phyloP scores from a whole-genome alignment of 2,329 filamentous ascomycete species.

The Ophiostoma ips region DNA sequence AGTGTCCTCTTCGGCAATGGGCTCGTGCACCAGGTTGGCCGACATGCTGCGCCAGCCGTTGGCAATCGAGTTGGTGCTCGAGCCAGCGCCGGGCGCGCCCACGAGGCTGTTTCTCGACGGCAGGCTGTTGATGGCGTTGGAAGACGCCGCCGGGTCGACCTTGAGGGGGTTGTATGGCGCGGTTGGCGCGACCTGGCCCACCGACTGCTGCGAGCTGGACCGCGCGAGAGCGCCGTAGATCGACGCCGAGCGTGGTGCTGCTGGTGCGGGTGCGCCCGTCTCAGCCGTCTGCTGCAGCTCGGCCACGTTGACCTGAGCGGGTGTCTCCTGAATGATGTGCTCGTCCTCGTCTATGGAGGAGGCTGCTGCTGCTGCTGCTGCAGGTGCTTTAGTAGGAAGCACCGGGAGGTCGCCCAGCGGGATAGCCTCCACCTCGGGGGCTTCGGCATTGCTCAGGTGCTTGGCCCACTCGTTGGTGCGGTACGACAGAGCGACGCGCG shows the following conservation, averaged over 20 bases:
- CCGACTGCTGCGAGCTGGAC: conserved; percentile 14
- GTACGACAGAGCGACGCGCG: conserved; percentile 66
- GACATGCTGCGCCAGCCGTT: conserved; percentile 16
- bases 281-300: conserved; percentile 51
- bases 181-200: not conserved
- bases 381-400: not conserved
- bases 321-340: conserved; percentile 27
- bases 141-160: no score
- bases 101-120: conserved; percentile 5
- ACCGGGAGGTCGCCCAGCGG: conserved; percentile 27
- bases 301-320: conserved; percentile 48
- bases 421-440: conserved; percentile 50
- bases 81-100: not conserved
- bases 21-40: conserved; percentile 18
- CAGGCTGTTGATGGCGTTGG: not conserved
- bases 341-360: not conserved
- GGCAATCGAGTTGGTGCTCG: conserved; percentile 4
- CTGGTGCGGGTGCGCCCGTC: conserved; percentile 30
- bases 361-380: not conserved
- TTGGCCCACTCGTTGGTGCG: conserved; percentile 96
- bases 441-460: conserved; percentile 65
- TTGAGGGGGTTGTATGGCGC: not conserved
- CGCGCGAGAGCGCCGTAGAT: conserved; percentile 14
- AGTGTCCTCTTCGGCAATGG: conserved; percentile 31
- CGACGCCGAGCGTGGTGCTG: conserved; percentile 19